Conservation (phyloP, 1,284 basidiomycete species). For the Takashimella tepidaria region DNA sequence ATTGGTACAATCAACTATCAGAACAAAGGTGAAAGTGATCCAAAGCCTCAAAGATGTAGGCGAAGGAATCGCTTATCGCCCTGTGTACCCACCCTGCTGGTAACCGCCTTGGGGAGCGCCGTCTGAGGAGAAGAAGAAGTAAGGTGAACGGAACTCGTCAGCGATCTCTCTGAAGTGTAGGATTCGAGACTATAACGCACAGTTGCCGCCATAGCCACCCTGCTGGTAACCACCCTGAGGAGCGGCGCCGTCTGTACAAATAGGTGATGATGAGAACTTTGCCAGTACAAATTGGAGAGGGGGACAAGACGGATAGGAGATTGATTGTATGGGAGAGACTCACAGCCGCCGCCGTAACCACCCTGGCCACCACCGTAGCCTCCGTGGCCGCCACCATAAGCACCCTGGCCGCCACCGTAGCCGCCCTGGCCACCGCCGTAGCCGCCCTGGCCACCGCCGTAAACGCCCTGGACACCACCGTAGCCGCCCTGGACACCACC, state of each 20-base stretch:
- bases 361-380: constrained; percentile 45
- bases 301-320: too few relatives aligned
- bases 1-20: background rate
- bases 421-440: constrained; percentile 34
- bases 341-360: constrained; percentile 29
- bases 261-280: background rate
- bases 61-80: constrained; percentile 17
- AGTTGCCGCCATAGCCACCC: constrained; percentile 25
- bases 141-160: constrained; percentile 5
- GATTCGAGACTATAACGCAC: constrained; percentile 5
- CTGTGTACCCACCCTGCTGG: constrained; percentile 18
- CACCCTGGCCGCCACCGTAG: constrained; percentile 44
- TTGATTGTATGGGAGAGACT: too few relatives aligned
- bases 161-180: constrained; percentile 9
- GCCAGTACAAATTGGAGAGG: background rate
- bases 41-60: background rate
- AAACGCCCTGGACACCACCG: too few relatives aligned
- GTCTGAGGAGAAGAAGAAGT: background rate
- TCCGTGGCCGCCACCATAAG: constrained; percentile 44
- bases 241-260: background rate
- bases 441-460: constrained; percentile 32
- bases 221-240: constrained; percentile 22
- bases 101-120: constrained; percentile 11
- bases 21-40: too few relatives aligned
- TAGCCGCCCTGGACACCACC: constrained; percentile 19